A percentile compares a stretch with the other conserved stretches of the same genome.
Conservation (phyloP, 257 asterid species). For the Verbena officinalis region DNA sequence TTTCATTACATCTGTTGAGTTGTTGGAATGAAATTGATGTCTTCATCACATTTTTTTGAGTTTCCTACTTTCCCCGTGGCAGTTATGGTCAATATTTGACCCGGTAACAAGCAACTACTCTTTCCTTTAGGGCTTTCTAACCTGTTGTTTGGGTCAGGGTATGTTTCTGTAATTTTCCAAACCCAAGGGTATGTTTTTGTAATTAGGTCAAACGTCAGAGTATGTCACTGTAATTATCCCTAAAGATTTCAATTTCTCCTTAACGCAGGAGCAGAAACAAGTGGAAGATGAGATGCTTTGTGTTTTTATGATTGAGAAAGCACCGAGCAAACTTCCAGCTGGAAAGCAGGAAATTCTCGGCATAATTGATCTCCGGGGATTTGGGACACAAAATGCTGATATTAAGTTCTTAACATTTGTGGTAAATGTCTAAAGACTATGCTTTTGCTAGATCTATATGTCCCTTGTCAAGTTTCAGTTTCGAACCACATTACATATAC, state of each 20-base stretch:
- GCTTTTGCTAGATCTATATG: background rate
- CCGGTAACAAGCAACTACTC: too few relatives aligned
- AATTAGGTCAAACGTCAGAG: too few relatives aligned
- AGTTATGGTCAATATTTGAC: too few relatives aligned
- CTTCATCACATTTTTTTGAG: too few relatives aligned
- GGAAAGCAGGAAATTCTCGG: conserved; percentile 73
- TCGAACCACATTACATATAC: background rate
- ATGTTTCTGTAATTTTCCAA: too few relatives aligned
- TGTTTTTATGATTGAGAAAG: conserved; percentile 81
- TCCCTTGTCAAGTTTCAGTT: background rate
- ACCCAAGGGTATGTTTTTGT: too few relatives aligned
- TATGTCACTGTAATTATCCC: too few relatives aligned
- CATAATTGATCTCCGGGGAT: conserved; percentile 77
- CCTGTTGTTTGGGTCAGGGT: too few relatives aligned
- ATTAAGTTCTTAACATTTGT: conserved; percentile 75
- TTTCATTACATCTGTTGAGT: conserved; percentile 2
- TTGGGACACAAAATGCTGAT: conserved; percentile 72
- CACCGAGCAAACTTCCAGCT: conserved; percentile 61
- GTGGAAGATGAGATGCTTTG: conserved; percentile 82
- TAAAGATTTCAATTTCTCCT: too few relatives aligned
- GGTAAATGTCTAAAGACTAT: conserved; percentile 46
- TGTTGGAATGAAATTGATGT: too few relatives aligned
- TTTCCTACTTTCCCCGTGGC: too few relatives aligned
- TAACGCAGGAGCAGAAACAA: conserved; percentile 48
- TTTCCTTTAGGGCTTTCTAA: too few relatives aligned